Evolutionary conservation across 2,329 filamentous ascomycete genomes (phyloP), one percentile per base, ranked within the genome.

Genomic region (Ophiostoma ulmi): DNA sequence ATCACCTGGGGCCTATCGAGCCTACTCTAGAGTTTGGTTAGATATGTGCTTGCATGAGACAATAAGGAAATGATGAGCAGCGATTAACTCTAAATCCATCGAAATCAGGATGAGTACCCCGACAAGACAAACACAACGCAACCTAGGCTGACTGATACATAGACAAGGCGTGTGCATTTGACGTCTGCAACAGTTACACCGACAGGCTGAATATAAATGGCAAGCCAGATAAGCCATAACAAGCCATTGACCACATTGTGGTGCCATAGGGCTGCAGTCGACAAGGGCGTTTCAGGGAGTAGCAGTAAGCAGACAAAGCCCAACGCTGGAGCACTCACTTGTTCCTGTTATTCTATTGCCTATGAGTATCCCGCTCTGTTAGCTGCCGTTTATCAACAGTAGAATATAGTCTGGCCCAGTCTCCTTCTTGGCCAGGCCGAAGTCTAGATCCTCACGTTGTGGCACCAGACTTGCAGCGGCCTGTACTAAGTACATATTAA

Each of bases 141-240:
- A 5, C 17, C 8, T 8, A 26, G 52, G 52, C 52, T 22, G 52
- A 55, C 52, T 55, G 52, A 26, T 26, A 58, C 26, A 58, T 26
- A 58, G 52, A 58, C 22, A 26, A 58, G 52, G 52, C 52, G 52
- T 58, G 52, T 58, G n/a, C 52, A 26, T 58, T 55, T 58, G 52
- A 58, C 52, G n/a, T 58, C 20, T 22, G 52, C n/a, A 10, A 58
- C 44, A 58, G 52, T 26, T n/a, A 22, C 48, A 55, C 48, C 48
- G 48, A 26, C 48, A 55, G 48, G 48, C 48, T 55, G 48, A 44
- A 2, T 3, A n/a, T 55, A n/a, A 44, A 44, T 44, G 41, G 41
- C 41, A 14, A 14, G 41, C 11, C 41, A 31, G 31, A 14, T 44
- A 17, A 48, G 44, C 44, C 44, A 48, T 22, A 22, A 8, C n/a